A percentile compares a stretch with the other conserved stretches of the same genome.
Conservation (phyloP, 495 filamentous ascomycete genomes). For the Collariella sp. region DNA sequence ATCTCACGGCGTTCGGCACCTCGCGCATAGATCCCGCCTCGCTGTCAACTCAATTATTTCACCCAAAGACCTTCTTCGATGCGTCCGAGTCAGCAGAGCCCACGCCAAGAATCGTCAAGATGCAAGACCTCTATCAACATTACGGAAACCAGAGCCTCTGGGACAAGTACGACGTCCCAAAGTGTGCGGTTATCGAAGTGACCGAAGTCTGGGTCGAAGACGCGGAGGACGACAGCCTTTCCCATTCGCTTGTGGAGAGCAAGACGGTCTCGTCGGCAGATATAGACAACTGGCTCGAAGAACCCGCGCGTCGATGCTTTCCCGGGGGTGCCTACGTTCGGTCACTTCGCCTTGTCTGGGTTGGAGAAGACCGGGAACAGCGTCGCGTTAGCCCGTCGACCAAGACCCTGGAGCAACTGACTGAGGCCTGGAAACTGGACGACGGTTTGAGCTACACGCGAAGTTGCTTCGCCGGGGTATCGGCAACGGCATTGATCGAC, state of each 20-base stretch:
- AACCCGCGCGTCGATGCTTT: constrained; percentile 10
- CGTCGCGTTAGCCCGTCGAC: constrained; percentile 12
- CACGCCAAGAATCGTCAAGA: not conserved
- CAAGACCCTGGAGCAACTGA: constrained; percentile 2
- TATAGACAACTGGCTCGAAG: constrained; percentile 24
- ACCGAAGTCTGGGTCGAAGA: constrained; percentile 21
- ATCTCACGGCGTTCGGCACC: too few species aligned
- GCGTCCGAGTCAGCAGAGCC: too few species aligned
- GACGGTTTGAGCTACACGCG: constrained; percentile 16
- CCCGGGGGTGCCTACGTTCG: constrained; percentile 1
- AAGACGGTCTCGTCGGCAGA: constrained; percentile 1
- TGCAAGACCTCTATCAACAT: constrained; percentile 20
- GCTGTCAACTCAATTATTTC: too few species aligned
- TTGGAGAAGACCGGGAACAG: constrained; percentile 8
- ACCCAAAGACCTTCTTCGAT: too few species aligned
- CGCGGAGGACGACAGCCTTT: not conserved
- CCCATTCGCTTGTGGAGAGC: constrained; percentile 1
- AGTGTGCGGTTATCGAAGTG: constrained; percentile 16
- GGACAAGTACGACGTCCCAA: constrained; percentile 15
- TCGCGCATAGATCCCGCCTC: too few species aligned
- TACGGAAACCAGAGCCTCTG: constrained; percentile 16
- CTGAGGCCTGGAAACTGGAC: constrained; percentile 11
- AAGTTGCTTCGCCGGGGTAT: constrained; percentile 21
- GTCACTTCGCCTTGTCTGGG: constrained; percentile 15
- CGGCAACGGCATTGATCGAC: not conserved